phyloP scores from a whole-genome alignment of 208 protist genomes.

The Acanthamoeba lenticulata region DNA sequence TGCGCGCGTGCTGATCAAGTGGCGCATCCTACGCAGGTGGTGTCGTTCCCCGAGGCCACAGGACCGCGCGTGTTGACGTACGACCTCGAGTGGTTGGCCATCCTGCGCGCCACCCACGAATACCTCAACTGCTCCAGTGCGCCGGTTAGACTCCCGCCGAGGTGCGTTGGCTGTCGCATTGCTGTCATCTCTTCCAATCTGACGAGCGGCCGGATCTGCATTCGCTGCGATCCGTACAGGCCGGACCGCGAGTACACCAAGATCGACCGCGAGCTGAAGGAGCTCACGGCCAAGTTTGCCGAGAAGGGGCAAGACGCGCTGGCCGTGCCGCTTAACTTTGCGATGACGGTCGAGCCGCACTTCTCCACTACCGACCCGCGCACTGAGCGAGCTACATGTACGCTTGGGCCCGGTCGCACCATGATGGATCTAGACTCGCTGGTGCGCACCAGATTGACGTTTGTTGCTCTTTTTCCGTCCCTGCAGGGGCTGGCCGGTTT shows the following conservation, averaged over 20 bases:
- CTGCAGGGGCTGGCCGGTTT: neutral
- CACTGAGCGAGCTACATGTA: neutral
- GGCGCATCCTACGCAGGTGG: neutral
- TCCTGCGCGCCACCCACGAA: constrained; percentile 67
- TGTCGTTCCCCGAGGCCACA: neutral
- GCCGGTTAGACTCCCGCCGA: too few relatives aligned
- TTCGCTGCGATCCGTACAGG: neutral
- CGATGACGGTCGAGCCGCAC: constrained; percentile 17
- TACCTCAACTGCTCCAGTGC: neutral
- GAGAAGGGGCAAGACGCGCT: neutral
- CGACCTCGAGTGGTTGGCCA: constrained; percentile 86
- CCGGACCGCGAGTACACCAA: neutral
- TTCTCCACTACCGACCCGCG: neutral
- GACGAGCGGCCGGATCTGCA: too few relatives aligned
- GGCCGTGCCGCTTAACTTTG: neutral
- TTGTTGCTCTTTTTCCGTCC: too few relatives aligned
- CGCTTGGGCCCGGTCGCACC: neutral
- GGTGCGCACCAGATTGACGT: neutral
- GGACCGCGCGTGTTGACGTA: constrained; percentile 73
- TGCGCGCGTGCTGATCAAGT: neutral
- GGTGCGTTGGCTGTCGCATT: too few relatives aligned
- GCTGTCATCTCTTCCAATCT: too few relatives aligned
- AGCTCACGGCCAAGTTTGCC: neutral
- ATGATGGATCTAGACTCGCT: too few relatives aligned
- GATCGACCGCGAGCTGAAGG: neutral